Percentiles rank a stretch among this genome's conserved stretches.
These are phyloP conservation scores for Populus hybrid DNA, from an alignment of 441 rosid genomes.

Conservation along the genomic window DNA sequence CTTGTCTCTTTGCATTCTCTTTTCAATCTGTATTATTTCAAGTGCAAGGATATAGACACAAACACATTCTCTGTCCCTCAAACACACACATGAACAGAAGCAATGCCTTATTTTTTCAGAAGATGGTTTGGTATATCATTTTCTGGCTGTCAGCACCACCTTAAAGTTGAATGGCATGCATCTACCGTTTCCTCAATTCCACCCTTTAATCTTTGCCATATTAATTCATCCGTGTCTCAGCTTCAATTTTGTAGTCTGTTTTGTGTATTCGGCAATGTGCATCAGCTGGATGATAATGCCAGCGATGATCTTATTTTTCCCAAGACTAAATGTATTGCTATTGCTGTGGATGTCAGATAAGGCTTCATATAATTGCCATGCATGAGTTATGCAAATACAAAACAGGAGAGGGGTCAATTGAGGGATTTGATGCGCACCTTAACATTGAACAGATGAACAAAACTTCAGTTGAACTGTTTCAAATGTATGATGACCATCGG, in stretches of 20 bases:
- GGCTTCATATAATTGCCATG: constrained; percentile 97
- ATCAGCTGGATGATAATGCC: background rate
- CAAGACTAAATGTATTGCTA: constrained; percentile 20
- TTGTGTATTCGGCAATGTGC: constrained; percentile 2
- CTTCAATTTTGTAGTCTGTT: constrained; percentile 3
- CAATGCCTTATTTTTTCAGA: background rate
- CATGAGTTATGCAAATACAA: constrained; percentile 91
- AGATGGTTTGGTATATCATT: background rate
- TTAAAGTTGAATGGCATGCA: too few species aligned
- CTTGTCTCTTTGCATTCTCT: background rate
- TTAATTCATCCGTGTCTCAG: constrained; percentile 4
- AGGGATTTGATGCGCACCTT: constrained; percentile 99
- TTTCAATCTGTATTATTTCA: background rate
- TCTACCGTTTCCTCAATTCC: too few species aligned
- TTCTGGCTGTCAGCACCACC: too few species aligned
- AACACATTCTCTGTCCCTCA: background rate
- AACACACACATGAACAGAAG: background rate
- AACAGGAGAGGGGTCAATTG: constrained; percentile 96
- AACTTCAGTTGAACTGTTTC: constrained; percentile 93
- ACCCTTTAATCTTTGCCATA: background rate
- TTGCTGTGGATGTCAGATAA: constrained; percentile 61
- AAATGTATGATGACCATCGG: constrained; percentile 97
- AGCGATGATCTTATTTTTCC: constrained; percentile 15
- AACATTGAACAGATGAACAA: constrained; percentile 99
- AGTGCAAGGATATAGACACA: background rate